Conservation (phyloP, 2,329 filamentous ascomycete genomes). For the Periconia digitata region DNA sequence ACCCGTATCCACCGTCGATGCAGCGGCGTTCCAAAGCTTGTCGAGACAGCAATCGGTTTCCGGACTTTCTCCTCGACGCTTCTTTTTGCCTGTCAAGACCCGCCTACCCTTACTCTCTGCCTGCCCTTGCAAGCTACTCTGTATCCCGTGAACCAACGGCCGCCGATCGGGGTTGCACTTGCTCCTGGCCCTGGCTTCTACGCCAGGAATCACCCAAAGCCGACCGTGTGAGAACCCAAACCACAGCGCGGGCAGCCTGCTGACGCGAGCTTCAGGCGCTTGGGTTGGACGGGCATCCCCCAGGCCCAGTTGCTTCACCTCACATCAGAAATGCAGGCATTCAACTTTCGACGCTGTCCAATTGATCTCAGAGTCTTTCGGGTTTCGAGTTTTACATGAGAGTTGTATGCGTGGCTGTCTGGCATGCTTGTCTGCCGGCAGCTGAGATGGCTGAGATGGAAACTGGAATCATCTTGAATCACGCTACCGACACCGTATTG, state of each 20-base stretch:
- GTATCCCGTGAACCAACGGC: not conserved
- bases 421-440: no score
- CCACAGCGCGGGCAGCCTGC: conserved; percentile 12
- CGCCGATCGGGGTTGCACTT: conserved; percentile 16
- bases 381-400: conserved; percentile 5
- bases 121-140: not conserved
- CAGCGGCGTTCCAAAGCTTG: conserved; percentile 9
- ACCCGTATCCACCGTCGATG: conserved; percentile 1
- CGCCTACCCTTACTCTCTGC: not conserved
- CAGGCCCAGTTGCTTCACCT: no score
- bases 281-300: conserved; percentile 10
- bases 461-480: conserved; percentile 1
- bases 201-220: conserved; percentile 10
- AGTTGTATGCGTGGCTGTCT: not conserved
- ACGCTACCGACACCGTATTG: not conserved
- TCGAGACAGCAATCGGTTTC: conserved; percentile 9
- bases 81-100: no score
- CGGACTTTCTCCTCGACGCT: not conserved
- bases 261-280: conserved; percentile 9
- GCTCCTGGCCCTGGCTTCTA: conserved; percentile 13
- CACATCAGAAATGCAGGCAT: conserved; percentile 11
- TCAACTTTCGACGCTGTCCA: conserved; percentile 10
- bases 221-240: conserved; percentile 27
- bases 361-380: conserved; percentile 16
- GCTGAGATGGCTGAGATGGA: not conserved